Evolutionary conservation across 495 filamentous ascomycete species (phyloP).

Genomic region (Delitschia confertaspora): DNA sequence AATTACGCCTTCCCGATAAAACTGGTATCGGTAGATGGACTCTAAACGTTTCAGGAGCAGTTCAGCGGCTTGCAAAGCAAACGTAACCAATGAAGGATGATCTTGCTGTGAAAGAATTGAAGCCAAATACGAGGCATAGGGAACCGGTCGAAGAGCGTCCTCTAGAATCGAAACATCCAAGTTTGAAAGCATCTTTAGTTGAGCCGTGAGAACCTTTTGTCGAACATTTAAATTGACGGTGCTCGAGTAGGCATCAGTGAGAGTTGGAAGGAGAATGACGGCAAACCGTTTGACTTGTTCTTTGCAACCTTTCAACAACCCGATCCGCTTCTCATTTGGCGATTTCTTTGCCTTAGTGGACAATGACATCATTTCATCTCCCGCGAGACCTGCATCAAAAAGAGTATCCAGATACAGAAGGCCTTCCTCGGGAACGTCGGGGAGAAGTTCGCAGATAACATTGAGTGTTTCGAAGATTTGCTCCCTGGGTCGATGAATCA

Average conservation of each 20-base stretch:
- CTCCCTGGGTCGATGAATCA: slow-evolving; percentile 94
- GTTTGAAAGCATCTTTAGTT: slow-evolving; percentile 98
- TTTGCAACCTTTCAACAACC: slow-evolving; percentile 70
- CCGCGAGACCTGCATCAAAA: slow-evolving; percentile 42
- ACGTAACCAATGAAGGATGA: slow-evolving; percentile 75
- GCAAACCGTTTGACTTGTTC: slow-evolving; percentile 84
- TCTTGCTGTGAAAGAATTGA: slow-evolving; percentile 95
- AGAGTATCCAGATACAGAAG: slow-evolving; percentile 47
- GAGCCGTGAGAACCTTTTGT: slow-evolving; percentile 91
- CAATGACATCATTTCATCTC: slow-evolving; percentile 32
- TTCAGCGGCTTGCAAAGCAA: slow-evolving; percentile 80
- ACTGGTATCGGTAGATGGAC: slow-evolving; percentile 86
- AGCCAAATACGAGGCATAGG: slow-evolving; percentile 94
- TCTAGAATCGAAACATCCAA: slow-evolving; percentile 72
- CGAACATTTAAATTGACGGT: slow-evolving; percentile 96
- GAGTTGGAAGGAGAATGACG: slow-evolving; percentile 86
- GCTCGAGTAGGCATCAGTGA: slow-evolving; percentile 96
- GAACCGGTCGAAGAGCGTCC: slow-evolving; percentile 79
- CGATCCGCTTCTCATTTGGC: slow-evolving; percentile 66
- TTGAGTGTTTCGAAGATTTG: slow-evolving; percentile 96
- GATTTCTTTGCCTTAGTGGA: slow-evolving; percentile 46
- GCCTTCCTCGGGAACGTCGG: slow-evolving; percentile 47
- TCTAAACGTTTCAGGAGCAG: slow-evolving; percentile 75
- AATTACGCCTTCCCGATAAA: slow-evolving; percentile 96
- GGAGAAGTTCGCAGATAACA: slow-evolving; percentile 93